Base-by-base conservation (phyloP, 768 basidiomycete genomes). In the Cystobasidium onofrii region DNA sequence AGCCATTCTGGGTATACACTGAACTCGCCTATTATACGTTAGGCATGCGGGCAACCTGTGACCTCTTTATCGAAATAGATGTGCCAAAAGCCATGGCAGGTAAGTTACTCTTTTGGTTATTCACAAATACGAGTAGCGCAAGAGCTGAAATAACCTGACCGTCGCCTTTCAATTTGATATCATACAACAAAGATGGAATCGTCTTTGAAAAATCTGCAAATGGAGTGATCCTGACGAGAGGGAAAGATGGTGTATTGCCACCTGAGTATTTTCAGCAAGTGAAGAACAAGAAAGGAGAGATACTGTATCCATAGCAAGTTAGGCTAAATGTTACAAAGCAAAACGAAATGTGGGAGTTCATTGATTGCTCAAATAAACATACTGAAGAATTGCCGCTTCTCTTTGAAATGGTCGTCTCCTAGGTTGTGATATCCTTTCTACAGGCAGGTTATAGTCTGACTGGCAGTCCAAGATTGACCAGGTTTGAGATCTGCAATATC, bases 191-290 rank as follows among this genome's bases (percentile, higher is more conserved):
- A 79, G 78, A 78, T 60, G 64, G 64, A 0, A 78, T 83, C 61
- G 77, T 78, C 0, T 90, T 98, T 74, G 88, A 86, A 81, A 81
- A 91, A 1, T 94, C 92, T 1, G 83, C 86, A 1, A 97, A 98
- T 75, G 92, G 91, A 1, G 94, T 97, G 23, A 85, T 97, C 13
- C 85, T 98, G 0, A 92, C 91, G 0, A 87, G 87, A 63, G 95
- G 95, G 4, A 12, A 73, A 0, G 83, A 91, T 74, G 92, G 92
- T 0, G 83, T 86, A 70, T 78, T 95, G 15, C 78, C 81, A 0
- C 84, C 86, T 1, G 81, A 85, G 29, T 90, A 86, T 78, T 98
- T 96, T 81, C 76, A 82, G 20, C 84, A 86, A 18, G 92, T 92
- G 0, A 88, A 89, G 76, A 84, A 74, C 27, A 77, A 77, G 64